These are phyloP conservation scores for Astragalus membranaceus DNA, from an alignment of 306 rosid species.

Conservation along the genomic window DNA sequence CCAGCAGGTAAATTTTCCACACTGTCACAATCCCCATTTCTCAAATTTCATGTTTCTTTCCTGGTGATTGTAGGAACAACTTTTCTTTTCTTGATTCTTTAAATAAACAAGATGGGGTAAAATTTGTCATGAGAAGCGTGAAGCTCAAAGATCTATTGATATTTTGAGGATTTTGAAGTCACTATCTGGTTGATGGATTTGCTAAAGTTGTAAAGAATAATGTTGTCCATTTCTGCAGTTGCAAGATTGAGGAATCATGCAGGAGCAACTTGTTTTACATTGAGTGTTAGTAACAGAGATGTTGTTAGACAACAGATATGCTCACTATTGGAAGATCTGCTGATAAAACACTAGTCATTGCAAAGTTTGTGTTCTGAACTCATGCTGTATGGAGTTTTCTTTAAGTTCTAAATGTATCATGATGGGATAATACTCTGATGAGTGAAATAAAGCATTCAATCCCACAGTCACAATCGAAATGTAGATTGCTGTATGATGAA, in stretches of 20 bases:
- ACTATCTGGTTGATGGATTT: conserved; percentile 3
- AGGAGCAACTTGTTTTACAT: conserved; percentile 51
- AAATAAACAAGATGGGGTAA: background rate
- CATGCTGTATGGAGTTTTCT: background rate
- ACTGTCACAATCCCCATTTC: background rate
- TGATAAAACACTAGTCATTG: conserved; percentile 33
- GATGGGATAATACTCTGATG: background rate
- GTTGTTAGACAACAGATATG: conserved; percentile 46
- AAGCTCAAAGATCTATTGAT: background rate
- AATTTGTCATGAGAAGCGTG: background rate
- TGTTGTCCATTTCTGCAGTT: conserved; percentile 42
- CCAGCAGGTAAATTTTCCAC: conserved; percentile 46
- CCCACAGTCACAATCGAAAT: no score
- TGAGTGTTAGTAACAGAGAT: conserved; percentile 58
- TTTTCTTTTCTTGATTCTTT: conserved; percentile 3
- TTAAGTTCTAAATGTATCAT: background rate
- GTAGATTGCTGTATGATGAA: background rate
- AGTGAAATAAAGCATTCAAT: no score
- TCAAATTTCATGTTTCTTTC: conserved; percentile 5
- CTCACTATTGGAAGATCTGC: conserved; percentile 38
- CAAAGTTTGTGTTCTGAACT: conserved; percentile 16
- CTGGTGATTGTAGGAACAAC: background rate
- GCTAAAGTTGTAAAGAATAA: conserved; percentile 1
- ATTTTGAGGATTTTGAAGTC: conserved; percentile 6
- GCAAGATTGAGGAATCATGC: conserved; percentile 69